Evolutionary conservation across 2,329 filamentous ascomycete species (phyloP), one percentile per base, ranked within the genome.

Genomic region (Colletotrichum sp.): DNA sequence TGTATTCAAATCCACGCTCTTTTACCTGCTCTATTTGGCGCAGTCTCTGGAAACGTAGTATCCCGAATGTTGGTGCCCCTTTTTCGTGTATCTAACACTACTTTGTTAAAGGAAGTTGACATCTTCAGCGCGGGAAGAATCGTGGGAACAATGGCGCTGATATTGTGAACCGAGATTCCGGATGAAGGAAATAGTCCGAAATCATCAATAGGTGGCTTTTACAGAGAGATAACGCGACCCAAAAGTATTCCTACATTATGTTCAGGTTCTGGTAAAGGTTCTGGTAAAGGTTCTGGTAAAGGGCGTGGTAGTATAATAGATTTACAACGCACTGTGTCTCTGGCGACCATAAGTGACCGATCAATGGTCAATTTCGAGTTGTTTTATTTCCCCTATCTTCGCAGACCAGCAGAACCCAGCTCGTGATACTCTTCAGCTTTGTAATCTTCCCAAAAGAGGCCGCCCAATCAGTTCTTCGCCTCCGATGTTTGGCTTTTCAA

Each of bases 211-310:
- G 15, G 36, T 16, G 36, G 7, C 36, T 39, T 0, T 8, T 39
- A 0, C 8, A 2, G 2, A 19, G 2, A 39, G 1, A 39, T 1
- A 16, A 5, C 7, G 34, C 6, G 34, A 36, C 6, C 13, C 34
- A 8, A 36, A 36, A 2, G 13, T 0, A 36, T 15, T 36, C 2
- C 34, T 13, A 36, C 34, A 8, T 15, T 36, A n/a, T n/a, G n/a
- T n/a, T n/a, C n/a, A n/a, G n/a, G n/a, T n/a, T n/a, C n/a, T n/a
- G n/a, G n/a, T n/a, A n/a, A n/a, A n/a, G n/a, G n/a, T n/a, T n/a
- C n/a, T n/a, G n/a, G n/a, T n/a, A n/a, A n/a, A n/a, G n/a, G n/a
- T n/a, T n/a, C n/a, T n/a, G n/a, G 49, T 55, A 55, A 55, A 55
- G 49, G 19, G 49, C n/a, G 0, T 55, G n/a, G 49, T 55, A 25